A percentile compares a stretch with the other conserved stretches of the same genome.
phyloP scores from a whole-genome alignment of 768 basidiomycete genomes.

The Boletus huronensis region DNA sequence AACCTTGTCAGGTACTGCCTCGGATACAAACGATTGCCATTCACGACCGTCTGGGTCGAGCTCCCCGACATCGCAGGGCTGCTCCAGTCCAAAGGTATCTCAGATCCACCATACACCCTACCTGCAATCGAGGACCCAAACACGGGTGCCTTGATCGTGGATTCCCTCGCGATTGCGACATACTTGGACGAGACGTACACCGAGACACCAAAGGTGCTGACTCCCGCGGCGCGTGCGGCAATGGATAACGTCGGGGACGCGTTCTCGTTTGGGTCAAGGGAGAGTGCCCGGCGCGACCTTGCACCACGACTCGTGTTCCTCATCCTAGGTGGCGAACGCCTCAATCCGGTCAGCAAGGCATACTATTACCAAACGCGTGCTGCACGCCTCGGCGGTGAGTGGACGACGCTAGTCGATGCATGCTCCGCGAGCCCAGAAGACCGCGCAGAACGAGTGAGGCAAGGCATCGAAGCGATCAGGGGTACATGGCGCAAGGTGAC shows the following conservation, averaged over 20 bases:
- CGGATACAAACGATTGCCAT: conserved; percentile 11
- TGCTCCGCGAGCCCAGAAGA: conserved; percentile 24
- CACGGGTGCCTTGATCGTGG: conserved; percentile 37
- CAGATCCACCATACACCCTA: conserved; percentile 35
- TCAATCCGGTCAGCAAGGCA: conserved; percentile 33
- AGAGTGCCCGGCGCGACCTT: not conserved
- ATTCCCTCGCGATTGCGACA: conserved; percentile 45
- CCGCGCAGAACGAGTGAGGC: conserved; percentile 22
- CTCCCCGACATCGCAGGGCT: conserved; percentile 43
- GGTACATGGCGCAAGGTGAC: conserved; percentile 27
- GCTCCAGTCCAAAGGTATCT: conserved; percentile 29
- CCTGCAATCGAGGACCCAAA: conserved; percentile 49
- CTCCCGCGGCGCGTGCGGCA: conserved; percentile 29
- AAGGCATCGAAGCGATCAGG: conserved; percentile 14
- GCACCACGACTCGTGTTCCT: conserved; percentile 17
- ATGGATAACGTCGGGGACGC: conserved; percentile 30
- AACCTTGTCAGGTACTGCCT: conserved; percentile 11
- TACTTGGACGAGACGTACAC: conserved; percentile 54
- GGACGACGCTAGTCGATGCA: conserved; percentile 29
- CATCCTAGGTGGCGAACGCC: conserved; percentile 21
- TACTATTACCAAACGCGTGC: conserved; percentile 41
- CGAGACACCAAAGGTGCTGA: conserved; percentile 38
- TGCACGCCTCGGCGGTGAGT: conserved; percentile 33
- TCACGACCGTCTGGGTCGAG: conserved; percentile 22
- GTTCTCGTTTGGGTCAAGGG: conserved; percentile 8